phyloP scores from a whole-genome alignment of 106 monocot species.

The Vanilla planifolia region DNA sequence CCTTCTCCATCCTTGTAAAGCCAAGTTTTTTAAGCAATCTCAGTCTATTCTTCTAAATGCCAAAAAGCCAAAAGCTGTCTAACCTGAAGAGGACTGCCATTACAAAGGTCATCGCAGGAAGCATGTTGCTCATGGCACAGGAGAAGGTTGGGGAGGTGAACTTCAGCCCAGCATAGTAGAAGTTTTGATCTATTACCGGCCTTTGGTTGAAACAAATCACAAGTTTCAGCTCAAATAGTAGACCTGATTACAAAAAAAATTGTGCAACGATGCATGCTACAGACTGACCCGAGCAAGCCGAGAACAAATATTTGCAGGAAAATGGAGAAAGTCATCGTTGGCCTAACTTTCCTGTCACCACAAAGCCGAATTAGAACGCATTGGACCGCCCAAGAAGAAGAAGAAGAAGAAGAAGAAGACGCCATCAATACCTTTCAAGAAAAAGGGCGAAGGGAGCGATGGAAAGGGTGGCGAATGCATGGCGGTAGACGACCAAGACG shows the following conservation, averaged over 20 bases:
- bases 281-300: slow-evolving; percentile 49
- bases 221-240: no score
- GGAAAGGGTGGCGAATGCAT: slow-evolving; percentile 57
- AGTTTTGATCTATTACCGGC: slow-evolving; percentile 68
- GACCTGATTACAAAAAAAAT: neutral
- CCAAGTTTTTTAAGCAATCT: neutral
- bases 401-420: no score
- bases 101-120: slow-evolving; percentile 69
- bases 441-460: slow-evolving; percentile 66
- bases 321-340: slow-evolving; percentile 46
- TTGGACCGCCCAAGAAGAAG: neutral
- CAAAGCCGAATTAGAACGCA: neutral
- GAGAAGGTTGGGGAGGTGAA: slow-evolving; percentile 63
- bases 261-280: no score
- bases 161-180: slow-evolving; percentile 65
- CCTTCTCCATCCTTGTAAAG: slow-evolving; percentile 33
- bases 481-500: slow-evolving; percentile 61
- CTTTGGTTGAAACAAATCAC: slow-evolving; percentile 16
- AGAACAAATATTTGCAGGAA: slow-evolving; percentile 60
- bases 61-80: neutral
- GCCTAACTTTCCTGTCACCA: slow-evolving; percentile 38
- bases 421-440: slow-evolving; percentile 39
- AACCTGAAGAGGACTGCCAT: slow-evolving; percentile 62
- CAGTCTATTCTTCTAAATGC: no score
- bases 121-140: slow-evolving; percentile 72